Evolutionary conservation across 2,329 filamentous ascomycete genomes (phyloP), one percentile per base, ranked within the genome.

Genomic region (Drechmeria coniospora): DNA sequence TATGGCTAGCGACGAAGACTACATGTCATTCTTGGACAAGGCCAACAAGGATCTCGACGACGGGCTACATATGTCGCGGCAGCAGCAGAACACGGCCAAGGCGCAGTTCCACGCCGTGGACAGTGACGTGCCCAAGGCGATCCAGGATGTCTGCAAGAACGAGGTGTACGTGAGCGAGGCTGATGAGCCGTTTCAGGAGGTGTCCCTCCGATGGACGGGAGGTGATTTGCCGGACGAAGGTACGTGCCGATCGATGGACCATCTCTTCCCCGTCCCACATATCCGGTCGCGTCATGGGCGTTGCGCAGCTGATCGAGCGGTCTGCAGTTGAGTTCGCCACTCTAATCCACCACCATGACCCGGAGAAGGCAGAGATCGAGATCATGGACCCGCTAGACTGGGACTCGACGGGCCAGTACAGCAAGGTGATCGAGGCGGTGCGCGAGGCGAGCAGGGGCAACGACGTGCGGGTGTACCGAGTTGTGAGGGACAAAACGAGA

Each of bases 11-110:
- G 83, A 93, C 62, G 73, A 79, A 35, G 78, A 79, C 36, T 94
- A 93, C 61, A 69, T 74, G 54, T 63, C 77, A 33, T 93, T 94
- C 49, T 63, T 94, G 32, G 68, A 90, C 49, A 90, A 90, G 59
- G 82, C 83, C 29, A 92, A 92, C 57, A 61, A 74, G 44, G 76
- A 84, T 47, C 75, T 79, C 12, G 75, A 72, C 48, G 66, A 72
- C 31, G 33, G 46, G 8, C 33, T 30, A 8, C 26, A 10, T 13
- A 28, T 20, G 15, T 36, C 27, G 30, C 37, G 23, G 38, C 36
- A 36, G 28, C 32, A n/a, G 35, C 32, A 7, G 11, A 40, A 8
- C 29, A 34, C 9, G 14, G 21, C 12, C 38, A 41, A 36, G 15
- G 23, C 36, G n/a, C 50, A 53, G 29, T 63, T 72, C 44, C 71